Evolutionary conservation across 306 rosid genomes (phyloP), one percentile per base, ranked within the genome.

Genomic region (Rosa rugosa): DNA sequence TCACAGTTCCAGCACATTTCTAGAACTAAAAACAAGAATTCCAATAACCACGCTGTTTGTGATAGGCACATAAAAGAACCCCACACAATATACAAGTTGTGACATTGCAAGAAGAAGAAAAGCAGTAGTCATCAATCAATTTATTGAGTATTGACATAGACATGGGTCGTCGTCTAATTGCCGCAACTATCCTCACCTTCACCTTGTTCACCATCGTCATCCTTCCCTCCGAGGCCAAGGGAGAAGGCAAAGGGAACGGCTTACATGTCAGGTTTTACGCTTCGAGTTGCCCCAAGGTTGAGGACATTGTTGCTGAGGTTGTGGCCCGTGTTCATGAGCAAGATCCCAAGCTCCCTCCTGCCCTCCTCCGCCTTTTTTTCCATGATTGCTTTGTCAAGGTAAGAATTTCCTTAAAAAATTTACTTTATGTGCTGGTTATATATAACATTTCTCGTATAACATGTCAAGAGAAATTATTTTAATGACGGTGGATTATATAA

Each of bases 341-440:
- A 0, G 83, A 94, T 69, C 88, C 71, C 23, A 18, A 51, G 3
- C 80, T 81, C 14, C 31, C 85, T 3, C 86, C 90, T 40, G 69
- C 47, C 63, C 10, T 94, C 79, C 0, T 94, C 38, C 92, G 98
- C 75, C 91, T 90, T 25, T 79, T 80, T 5, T 92, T 89, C 88
- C 97, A 92, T 23, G 97, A 94, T 46, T 94, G 97, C 83, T 87
- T 90, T 53, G 96, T 94, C 11, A 83, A 62, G 50, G 96, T 94
- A 84, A 23, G 8, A 23, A n/a, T 56, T 20, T 1, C 25, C 11
- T 54, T 2, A 18, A 18, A 7, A 54, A 20, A 8, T 31, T 2
- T 31, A 31, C 36, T 31, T 2, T 31, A 31, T 31, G 36, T 31
- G 36, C 36, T 31, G 36, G 36, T 31, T 31, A 31, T 31, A 31